Base-by-base conservation (phyloP, 495 filamentous ascomycete genomes). In the Aspergillus homomorphus region DNA sequence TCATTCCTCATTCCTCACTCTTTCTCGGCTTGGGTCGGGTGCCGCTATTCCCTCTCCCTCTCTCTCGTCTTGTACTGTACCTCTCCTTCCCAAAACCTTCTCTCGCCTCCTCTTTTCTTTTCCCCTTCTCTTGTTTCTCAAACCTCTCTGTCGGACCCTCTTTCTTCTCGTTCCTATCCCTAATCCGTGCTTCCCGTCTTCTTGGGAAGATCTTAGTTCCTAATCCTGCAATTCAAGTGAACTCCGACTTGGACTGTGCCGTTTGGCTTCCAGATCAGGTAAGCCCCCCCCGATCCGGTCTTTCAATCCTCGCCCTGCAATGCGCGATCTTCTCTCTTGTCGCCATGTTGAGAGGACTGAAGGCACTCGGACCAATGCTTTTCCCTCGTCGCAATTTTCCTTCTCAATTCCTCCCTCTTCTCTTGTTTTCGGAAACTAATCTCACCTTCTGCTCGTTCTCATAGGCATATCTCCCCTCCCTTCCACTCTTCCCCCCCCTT, bases 11-110 rank as follows among this genome's bases (percentile, higher is more conserved):
- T 28, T 45, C 26, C 51, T 58, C 45, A 42, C 38, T 55, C 14
- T 64, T 45, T 62, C 58, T 57, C 57, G 57, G 59, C 57, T 54
- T 51, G 48, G 45, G 58, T 46, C 45, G 26, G 16, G 53, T 55
- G 58, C 62, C 57, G 59, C 60, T 60, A 54, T 48, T 55, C 46
- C 26, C 49, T 65, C 56, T 64, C 61, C 48, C 61, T 56, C 63
- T 57, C 50, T 63, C 64, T 60, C 69, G 28, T 66, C 62, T 59
- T 59, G 12, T 54, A 14, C 42, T 7, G n/a, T 21, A 19, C 44
- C 21, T 6, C 20, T 10, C 21, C 7, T 58, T 6, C 56, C 19
- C 46, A 28, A 28, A 28, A 28, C 57, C 30, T 59, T 59, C 55
- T 38, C 62, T 58, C 54, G n/a, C 64, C 57, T 55, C 16, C 41